phyloP scores from a whole-genome alignment of 768 basidiomycete genomes.

The Suillus placidus region DNA sequence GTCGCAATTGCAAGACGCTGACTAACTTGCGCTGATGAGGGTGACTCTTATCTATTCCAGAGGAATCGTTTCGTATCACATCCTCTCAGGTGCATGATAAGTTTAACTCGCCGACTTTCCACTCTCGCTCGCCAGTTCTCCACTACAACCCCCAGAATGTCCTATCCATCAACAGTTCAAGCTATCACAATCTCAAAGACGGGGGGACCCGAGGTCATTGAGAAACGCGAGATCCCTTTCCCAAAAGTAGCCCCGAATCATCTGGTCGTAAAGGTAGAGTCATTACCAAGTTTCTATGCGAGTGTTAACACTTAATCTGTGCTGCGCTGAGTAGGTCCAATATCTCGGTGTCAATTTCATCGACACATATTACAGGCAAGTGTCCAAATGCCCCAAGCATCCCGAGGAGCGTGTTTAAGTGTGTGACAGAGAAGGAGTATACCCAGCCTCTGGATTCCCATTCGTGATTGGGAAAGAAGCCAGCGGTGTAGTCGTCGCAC shows the following conservation, averaged over 20 bases:
- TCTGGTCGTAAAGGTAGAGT: conserved; percentile 46
- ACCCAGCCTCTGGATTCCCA: conserved; percentile 60
- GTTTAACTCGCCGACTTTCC: conserved; percentile 22
- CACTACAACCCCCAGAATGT: conserved; percentile 40
- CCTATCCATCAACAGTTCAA: conserved; percentile 62
- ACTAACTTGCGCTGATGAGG: conserved; percentile 6
- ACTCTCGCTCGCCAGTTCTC: conserved; percentile 36
- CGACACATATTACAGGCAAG: conserved; percentile 78
- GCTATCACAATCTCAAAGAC: conserved; percentile 73
- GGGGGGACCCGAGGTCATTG: conserved; percentile 78
- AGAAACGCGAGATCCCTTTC: conserved; percentile 68
- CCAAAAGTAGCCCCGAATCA: conserved; percentile 63
- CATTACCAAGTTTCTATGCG: neutral
- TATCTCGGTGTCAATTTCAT: conserved; percentile 88
- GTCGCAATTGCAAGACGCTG: conserved; percentile 5
- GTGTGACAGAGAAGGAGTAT: conserved; percentile 61
- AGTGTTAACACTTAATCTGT: neutral
- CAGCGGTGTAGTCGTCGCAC: conserved; percentile 71
- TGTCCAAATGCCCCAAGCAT: conserved; percentile 21
- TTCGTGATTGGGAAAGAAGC: conserved; percentile 77
- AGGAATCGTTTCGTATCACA: neutral
- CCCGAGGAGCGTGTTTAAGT: neutral
- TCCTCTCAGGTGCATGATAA: conserved; percentile 8
- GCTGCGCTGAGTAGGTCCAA: conserved; percentile 50
- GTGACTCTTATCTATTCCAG: neutral